A percentile compares a stretch with the other conserved stretches of the same genome.
phyloP scores from a whole-genome alignment of 2,329 filamentous ascomycete genomes.

The Chaetomium strumarium region DNA sequence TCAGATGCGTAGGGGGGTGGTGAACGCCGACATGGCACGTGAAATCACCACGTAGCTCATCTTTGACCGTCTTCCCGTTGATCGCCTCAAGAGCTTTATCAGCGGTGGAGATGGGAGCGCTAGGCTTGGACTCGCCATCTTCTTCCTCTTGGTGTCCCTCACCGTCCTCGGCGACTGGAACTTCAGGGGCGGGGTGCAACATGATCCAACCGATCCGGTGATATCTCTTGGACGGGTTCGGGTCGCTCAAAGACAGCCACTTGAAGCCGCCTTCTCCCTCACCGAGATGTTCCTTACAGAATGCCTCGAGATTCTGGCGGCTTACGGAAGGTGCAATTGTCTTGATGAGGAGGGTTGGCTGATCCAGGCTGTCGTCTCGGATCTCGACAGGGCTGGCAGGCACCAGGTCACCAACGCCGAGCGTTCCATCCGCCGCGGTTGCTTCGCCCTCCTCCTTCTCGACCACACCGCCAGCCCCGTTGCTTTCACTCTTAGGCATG shows the following conservation, averaged over 20 bases:
- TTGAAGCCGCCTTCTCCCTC: constrained; percentile 90
- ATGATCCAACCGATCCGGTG: constrained; percentile 99
- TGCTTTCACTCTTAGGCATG: constrained; percentile 87
- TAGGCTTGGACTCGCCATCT: constrained; percentile 50
- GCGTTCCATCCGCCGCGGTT: constrained; percentile 82
- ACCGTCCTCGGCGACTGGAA: constrained; percentile 58
- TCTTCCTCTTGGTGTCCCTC: constrained; percentile 64
- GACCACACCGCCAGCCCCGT: constrained; percentile 74
- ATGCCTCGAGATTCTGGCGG: constrained; percentile 84
- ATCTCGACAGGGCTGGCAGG: constrained; percentile 79
- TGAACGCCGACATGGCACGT: constrained; percentile 96
- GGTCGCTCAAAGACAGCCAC: constrained; percentile 92
- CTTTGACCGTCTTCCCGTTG: constrained; percentile 95
- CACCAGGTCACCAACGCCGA: constrained; percentile 86
- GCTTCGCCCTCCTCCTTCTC: constrained; percentile 97
- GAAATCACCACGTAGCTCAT: constrained; percentile 89
- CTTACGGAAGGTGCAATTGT: constrained; percentile 96
- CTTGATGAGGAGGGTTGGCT: constrained; percentile 94
- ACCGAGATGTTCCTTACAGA: constrained; percentile 89
- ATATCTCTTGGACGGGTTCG: constrained; percentile 93
- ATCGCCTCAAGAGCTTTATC: constrained; percentile 89
- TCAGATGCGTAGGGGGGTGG: constrained; percentile 74
- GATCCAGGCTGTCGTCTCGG: constrained; percentile 78
- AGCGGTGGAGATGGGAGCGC: constrained; percentile 54
- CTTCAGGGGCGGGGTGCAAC: constrained; percentile 73